Percentiles rank a stretch among this genome's conserved stretches.
These are phyloP conservation scores for Globisporangium uncinulatum DNA, from an alignment of 352 stramenopile species.

Conservation along the genomic window DNA sequence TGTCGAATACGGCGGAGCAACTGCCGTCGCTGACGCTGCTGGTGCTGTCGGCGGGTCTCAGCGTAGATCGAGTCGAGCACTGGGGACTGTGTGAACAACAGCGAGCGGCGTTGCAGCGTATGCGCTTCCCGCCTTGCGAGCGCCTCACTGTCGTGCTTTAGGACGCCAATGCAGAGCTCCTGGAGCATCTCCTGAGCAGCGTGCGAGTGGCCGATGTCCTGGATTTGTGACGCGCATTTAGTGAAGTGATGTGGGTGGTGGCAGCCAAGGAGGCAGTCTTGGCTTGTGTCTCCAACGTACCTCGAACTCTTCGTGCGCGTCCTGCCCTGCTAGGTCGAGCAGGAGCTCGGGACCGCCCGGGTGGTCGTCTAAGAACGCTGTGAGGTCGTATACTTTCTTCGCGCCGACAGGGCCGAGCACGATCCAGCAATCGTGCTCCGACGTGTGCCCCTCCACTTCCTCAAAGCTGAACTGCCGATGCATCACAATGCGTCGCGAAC, in stretches of 20 bases:
- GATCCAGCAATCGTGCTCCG: slow-evolving; percentile 39
- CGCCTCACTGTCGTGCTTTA: slow-evolving; percentile 29
- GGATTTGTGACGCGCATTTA: neutral
- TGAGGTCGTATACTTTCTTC: slow-evolving; percentile 93
- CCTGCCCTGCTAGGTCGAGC: slow-evolving; percentile 78
- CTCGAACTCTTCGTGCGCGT: slow-evolving; percentile 79
- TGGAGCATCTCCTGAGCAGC: slow-evolving; percentile 84
- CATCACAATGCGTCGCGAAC: neutral
- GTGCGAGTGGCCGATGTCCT: slow-evolving; percentile 92
- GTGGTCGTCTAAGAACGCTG: slow-evolving; percentile 93
- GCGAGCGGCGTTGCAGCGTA: slow-evolving; percentile 21
- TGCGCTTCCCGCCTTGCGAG: slow-evolving; percentile 9
- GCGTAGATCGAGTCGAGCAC: slow-evolving; percentile 2
- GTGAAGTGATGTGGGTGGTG: neutral
- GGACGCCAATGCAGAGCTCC: slow-evolving; percentile 84
- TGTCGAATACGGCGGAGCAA: neutral
- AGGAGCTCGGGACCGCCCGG: slow-evolving; percentile 92
- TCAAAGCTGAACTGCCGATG: slow-evolving; percentile 62
- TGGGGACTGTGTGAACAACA: slow-evolving; percentile 19
- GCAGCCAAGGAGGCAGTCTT: neutral
- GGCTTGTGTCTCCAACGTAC: slow-evolving; percentile 1
- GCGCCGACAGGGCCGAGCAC: slow-evolving; percentile 25
- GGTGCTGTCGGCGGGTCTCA: neutral
- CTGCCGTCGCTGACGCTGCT: neutral
- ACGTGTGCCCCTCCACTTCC: slow-evolving; percentile 75